Percentiles rank a stretch among this genome's conserved stretches.
These are phyloP conservation scores for Boletus bicolor DNA, from an alignment of 768 basidiomycete species.

Conservation along the genomic window DNA sequence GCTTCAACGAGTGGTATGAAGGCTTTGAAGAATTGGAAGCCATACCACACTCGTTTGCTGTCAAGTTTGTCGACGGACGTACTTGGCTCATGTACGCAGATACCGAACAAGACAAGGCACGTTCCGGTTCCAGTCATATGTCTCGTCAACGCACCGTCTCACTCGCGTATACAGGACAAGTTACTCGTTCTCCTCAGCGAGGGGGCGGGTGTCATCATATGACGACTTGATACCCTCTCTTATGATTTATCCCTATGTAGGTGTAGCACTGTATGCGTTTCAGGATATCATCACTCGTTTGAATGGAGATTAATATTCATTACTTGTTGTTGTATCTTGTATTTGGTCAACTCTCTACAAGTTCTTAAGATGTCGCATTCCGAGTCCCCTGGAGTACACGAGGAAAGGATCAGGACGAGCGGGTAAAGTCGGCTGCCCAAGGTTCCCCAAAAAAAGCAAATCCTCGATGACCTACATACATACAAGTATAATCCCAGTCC, in stretches of 20 bases:
- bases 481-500: neutral
- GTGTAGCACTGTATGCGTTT: slow-evolving; percentile 12
- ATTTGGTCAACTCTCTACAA: neutral
- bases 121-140: neutral
- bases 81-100: slow-evolving; percentile 62
- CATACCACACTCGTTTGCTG: slow-evolving; percentile 63
- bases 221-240: slow-evolving; percentile 13
- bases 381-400: too few species aligned
- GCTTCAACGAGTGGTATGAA: slow-evolving; percentile 59
- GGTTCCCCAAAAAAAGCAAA: neutral
- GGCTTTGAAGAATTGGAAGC: slow-evolving; percentile 66
- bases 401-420: neutral
- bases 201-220: slow-evolving; percentile 29
- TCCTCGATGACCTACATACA: neutral
- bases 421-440: neutral
- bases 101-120: slow-evolving; percentile 60
- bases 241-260: slow-evolving; percentile 14
- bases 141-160: neutral
- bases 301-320: neutral
- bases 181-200: slow-evolving; percentile 30
- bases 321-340: neutral
- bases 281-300: slow-evolving; percentile 14
- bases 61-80: slow-evolving; percentile 52
- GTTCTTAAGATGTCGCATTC: too few species aligned
- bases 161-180: slow-evolving; percentile 17